Base-by-base conservation (phyloP, 129 eudicot genomes). In the Apium graveolens region DNA sequence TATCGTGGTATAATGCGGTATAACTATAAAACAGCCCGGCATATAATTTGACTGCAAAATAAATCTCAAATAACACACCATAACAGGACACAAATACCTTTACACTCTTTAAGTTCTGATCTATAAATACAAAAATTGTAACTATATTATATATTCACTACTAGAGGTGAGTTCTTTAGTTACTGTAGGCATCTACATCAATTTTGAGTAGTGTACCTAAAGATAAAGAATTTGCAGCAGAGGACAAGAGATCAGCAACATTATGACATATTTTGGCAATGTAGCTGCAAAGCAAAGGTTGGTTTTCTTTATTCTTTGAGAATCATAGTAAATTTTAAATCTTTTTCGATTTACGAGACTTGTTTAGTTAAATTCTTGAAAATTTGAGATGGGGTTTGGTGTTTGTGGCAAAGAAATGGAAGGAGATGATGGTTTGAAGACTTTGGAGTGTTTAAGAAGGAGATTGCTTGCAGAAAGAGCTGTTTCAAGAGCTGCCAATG, bases 391-490 rank as follows among this genome's bases (percentile, higher is more conserved):
- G 84, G 84, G 78, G 76, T 87, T 16, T 75, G 49, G 65, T 69
- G 63, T 73, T n/a, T 88, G 92, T 69, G 86, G 79, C 74, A 86
- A 74, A 72, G 84, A 79, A 74, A 84, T 88, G 88, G 96, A 89
- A 83, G 86, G 48, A 76, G 90, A 86, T 66, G 98, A 85, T 57
- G 82, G 83, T 42, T 79, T 88, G 79, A 91, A 92, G 73, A 88
- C 92, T 26, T 76, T 93, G 38, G 97, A 91, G 76, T 94, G 97
- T 73, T 83, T 94, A 74, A 91, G 98, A 86, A 93, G 98, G 66
- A 89, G 97, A 85, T 77, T 91, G 84, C 88, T 88, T 78, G 98
- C 98, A 29, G 98, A 94, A 80, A 94, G 97, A 87, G 88, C 79
- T 37, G 91, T 93, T 88, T 91, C 98, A 7, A 94, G 85, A 66